Evolutionary conservation across 1,284 basidiomycete species (phyloP).

Genomic region (Trametes hirsuta): DNA sequence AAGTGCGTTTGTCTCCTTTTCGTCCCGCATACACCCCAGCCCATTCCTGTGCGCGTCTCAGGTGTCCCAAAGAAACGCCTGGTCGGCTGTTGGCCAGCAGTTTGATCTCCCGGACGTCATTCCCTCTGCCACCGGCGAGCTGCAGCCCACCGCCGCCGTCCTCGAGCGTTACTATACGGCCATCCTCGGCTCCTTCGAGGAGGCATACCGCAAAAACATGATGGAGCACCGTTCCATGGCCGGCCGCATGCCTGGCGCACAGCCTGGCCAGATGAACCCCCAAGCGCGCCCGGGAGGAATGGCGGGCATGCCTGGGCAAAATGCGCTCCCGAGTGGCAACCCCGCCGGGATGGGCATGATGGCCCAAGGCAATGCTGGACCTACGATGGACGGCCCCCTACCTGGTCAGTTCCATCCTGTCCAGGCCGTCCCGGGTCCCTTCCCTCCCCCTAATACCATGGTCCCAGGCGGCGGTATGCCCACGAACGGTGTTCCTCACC

Average conservation of each 20-base stretch:
- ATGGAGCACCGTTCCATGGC: conserved; percentile 53
- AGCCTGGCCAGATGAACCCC: conserved; percentile 24
- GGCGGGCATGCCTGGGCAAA: conserved; percentile 21
- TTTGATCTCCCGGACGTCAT: conserved; percentile 70
- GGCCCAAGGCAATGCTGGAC: conserved; percentile 13
- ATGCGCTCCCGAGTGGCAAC: conserved; percentile 11
- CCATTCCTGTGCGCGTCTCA: conserved; percentile 13
- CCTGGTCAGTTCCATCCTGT: conserved; percentile 24
- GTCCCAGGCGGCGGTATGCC: conserved; percentile 17
- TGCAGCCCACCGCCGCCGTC: conserved; percentile 48
- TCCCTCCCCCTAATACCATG: conserved; percentile 17
- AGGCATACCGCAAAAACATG: conserved; percentile 62
- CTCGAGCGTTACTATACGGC: conserved; percentile 62
- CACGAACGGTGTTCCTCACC: conserved; percentile 8
- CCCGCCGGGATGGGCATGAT: conserved; percentile 20
- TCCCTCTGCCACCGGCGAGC: conserved; percentile 44
- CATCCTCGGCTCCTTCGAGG: conserved; percentile 71
- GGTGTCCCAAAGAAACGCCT: conserved; percentile 48
- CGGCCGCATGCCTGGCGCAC: conserved; percentile 21
- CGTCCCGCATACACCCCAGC: neutral
- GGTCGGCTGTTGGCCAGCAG: conserved; percentile 53
- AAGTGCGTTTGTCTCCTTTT: conserved; percentile 44
- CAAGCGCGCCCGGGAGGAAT: conserved; percentile 23
- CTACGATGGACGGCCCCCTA: conserved; percentile 14
- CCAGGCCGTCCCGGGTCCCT: conserved; percentile 13